Percentiles rank a stretch among this genome's conserved stretches.
phyloP scores from a whole-genome alignment of 495 filamentous ascomycete species.

The Xylaria scruposa region DNA sequence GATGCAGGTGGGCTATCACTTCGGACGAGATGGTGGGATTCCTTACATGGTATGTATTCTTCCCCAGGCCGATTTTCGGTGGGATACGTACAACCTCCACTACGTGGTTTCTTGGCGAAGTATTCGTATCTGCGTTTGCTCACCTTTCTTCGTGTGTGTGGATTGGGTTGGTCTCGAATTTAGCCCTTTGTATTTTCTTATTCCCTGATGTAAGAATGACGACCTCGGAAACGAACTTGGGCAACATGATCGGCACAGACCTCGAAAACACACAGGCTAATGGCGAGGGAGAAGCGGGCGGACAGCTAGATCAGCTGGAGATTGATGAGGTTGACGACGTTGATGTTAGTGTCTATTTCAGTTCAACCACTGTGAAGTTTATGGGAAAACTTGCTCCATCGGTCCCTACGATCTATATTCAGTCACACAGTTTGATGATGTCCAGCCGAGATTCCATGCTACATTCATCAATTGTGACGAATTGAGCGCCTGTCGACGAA shows the following conservation, averaged over 20 bases:
- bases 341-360: constrained; percentile 13
- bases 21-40: background rate
- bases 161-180: background rate
- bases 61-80: background rate
- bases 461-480: background rate
- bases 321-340: constrained; percentile 14
- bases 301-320: constrained; percentile 19
- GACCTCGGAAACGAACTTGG: background rate
- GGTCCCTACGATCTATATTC: background rate
- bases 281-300: background rate
- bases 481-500: background rate
- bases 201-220: background rate
- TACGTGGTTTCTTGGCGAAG: background rate
- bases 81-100: background rate
- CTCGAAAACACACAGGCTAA: background rate
- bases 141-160: background rate
- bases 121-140: background rate
- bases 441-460: background rate
- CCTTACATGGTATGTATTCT: background rate
- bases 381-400: background rate
- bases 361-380: background rate
- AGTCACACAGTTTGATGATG: background rate
- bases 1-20: too few relatives aligned
- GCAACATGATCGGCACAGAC: background rate
- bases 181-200: background rate